A percentile compares a stretch with the other conserved stretches of the same genome.
phyloP scores from a whole-genome alignment of 2,329 filamentous ascomycete species.

The Coniochaeta hoffmannii region DNA sequence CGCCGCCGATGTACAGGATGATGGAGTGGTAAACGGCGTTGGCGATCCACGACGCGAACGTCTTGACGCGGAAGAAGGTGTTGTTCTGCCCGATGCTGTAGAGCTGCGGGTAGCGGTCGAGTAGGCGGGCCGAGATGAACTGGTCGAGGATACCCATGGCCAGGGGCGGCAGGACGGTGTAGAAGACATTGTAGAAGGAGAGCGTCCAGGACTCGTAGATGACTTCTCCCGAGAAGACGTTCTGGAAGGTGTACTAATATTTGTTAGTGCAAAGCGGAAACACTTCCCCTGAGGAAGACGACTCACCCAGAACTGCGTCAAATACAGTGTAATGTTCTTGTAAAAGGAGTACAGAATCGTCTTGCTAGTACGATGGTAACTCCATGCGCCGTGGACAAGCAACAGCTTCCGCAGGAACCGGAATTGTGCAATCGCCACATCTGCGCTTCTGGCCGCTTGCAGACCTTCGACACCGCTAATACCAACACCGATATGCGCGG shows the following conservation, averaged over 20 bases:
- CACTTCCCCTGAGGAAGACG: not conserved
- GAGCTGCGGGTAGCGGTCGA: constrained; percentile 93
- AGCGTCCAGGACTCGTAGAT: constrained; percentile 99
- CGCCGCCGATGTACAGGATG: constrained; percentile 78
- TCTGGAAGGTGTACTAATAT: constrained; percentile 85
- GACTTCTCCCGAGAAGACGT: constrained; percentile 93
- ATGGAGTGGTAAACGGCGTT: constrained; percentile 96
- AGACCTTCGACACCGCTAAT: constrained; percentile 97
- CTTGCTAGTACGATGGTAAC: constrained; percentile 93
- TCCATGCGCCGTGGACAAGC: constrained; percentile 94
- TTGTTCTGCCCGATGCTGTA: constrained; percentile 92
- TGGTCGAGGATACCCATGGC: constrained; percentile 96
- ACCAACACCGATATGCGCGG: constrained; percentile 93
- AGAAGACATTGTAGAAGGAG: constrained; percentile 99
- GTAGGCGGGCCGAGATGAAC: constrained; percentile 85
- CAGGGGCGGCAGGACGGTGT: constrained; percentile 87
- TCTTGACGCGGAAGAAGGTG: constrained; percentile 85
- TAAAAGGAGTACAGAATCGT: constrained; percentile 98
- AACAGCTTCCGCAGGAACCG: constrained; percentile 88
- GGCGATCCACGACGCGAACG: constrained; percentile 85
- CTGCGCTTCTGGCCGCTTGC: constrained; percentile 89
- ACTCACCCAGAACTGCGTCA: constrained; percentile 97
- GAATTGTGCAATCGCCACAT: constrained; percentile 95
- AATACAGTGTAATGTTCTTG: constrained; percentile 97
- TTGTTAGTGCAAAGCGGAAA: constrained; percentile 12